phyloP scores from a whole-genome alignment of 2,329 filamentous ascomycete species.

The Cordyceps militaris region DNA sequence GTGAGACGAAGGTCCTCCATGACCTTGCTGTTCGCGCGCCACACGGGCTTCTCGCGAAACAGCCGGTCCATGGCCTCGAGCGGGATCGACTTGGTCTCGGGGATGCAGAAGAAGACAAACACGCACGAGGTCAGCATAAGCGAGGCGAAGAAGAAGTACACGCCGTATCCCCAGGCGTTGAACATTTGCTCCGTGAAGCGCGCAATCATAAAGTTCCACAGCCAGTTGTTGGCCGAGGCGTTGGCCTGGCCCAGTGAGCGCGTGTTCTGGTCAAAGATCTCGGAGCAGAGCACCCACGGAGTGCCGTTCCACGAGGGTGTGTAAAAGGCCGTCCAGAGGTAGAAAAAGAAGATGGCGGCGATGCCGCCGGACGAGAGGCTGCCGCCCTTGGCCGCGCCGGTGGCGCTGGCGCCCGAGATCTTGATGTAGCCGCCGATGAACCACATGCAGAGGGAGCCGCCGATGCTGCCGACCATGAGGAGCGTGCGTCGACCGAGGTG shows the following conservation, averaged over 20 bases:
- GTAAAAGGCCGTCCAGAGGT: conserved; percentile 56
- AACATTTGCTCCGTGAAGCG: conserved; percentile 64
- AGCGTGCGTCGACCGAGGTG: conserved; percentile 47
- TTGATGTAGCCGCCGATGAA: conserved; percentile 45
- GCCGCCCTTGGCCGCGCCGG: conserved; percentile 24
- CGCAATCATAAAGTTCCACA: conserved; percentile 63
- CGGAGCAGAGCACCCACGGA: conserved; percentile 68
- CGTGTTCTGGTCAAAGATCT: conserved; percentile 65
- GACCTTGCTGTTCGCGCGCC: conserved; percentile 35
- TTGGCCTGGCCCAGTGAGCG: conserved; percentile 62
- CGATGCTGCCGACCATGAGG: conserved; percentile 53
- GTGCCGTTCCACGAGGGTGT: conserved; percentile 67
- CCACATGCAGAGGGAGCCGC: conserved; percentile 59
- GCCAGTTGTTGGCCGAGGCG: conserved; percentile 66
- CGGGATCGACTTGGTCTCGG: conserved; percentile 60
- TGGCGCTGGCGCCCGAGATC: conserved; percentile 41
- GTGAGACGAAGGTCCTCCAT: conserved; percentile 36
- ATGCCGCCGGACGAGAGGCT: conserved; percentile 45
- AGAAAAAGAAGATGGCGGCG: conserved; percentile 60
- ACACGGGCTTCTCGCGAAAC: conserved; percentile 43
- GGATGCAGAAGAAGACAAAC: conserved; percentile 57
- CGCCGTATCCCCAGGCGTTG: conserved; percentile 50
- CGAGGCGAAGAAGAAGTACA: conserved; percentile 62
- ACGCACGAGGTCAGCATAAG: conserved; percentile 51
- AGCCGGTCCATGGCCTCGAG: conserved; percentile 59